Base-by-base conservation (phyloP, 441 rosid genomes). In the Kokia cookei region DNA sequence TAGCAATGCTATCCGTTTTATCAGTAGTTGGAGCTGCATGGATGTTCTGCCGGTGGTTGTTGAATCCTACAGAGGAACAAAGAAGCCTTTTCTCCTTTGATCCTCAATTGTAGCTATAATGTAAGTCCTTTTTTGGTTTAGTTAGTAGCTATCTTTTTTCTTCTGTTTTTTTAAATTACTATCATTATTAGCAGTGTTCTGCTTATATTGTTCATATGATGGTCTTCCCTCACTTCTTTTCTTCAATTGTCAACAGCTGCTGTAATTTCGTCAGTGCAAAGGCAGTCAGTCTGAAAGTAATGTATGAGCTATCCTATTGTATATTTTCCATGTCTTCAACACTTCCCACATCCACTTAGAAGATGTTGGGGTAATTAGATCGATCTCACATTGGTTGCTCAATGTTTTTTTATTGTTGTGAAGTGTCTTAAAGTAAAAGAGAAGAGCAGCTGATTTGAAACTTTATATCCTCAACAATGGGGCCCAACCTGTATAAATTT, bases 21-120 rank as follows among this genome's bases (percentile, higher is more conserved):
- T 93, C 99, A 5, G 98, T 91, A 26, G 88, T 90, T 13, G 98
- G 89, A 35, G 94, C 97, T 5, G 88, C 94, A 32, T 89, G 88
- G 82, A 90, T 93, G 86, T 92, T 94, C 83, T 93, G 99, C 82
- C 78, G 83, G 68, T 90, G 93, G 90, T 80, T 93, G 81, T 74
- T 80, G 84, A 89, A 94, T 80, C 97, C 97, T 43, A 90, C 97
- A 8, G 92, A 90, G 42, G 94, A 90, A 78, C 99, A 94, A 77
- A 86, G 89, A 83, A 81, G 81, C 50, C 97, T 93, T 55, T 90
- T 94, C 78, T 83, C 91, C 6, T 86, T 77, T 29, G 82, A 87
- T 67, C 77, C 86, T 47, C 83, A 58, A 26, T 59, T 73, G 54
- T 76, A 65, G 67, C 32, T 66, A 42, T 48, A 62, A 24, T 50